Base-by-base conservation (phyloP, 441 rosid species). In the Jatropha podagrica region DNA sequence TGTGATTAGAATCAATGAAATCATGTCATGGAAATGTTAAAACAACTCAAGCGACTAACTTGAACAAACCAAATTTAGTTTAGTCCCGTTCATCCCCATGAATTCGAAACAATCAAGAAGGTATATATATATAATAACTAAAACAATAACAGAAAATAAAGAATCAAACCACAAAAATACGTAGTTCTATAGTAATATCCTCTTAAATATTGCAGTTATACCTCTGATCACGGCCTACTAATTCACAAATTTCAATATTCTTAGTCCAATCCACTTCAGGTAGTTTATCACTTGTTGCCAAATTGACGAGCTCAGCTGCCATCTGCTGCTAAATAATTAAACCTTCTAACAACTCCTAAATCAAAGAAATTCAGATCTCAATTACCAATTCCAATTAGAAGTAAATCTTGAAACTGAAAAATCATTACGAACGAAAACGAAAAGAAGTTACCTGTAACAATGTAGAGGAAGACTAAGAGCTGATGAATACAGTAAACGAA, bases 241-340 rank as follows among this genome's bases (percentile, higher is more conserved):
- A 78, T 87, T 94, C 98, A 77, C 98, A 96, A 71, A 94, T 91
- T 87, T 92, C 92, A 70, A 94, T 92, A 81, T 88, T 92, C 80
- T 90, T 96, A 48, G 87, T 78, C 99, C 99, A 96, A 77, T 96
- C 93, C 75, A 96, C 82, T 82, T 96, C 98, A 68, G 84, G 49
- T 74, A 96, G 88, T 82, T 92, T 92, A 74, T 88, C 97, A 74
- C 89, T 91, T 12, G 98, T 94, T 49, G 97, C 97, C 77, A 86
- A 85, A 83, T 79, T 89, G 20, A 96, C 97, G 32, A 96, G 97
- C 84, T 91, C 97, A 77, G 97, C 72, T 26, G 99, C 98, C 98
- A 92, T 94, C 75, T 86, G 80, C 77, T 46, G 69, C 68, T 82
- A 81, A 81, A 78, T 7, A 58, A 23, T 46, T 27, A 7, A 32